A percentile compares a stretch with the other conserved stretches of the same genome.
Evolutionary conservation across 2,329 filamentous ascomycete genomes (phyloP).

Genomic region (Aspergillus proliferans): DNA sequence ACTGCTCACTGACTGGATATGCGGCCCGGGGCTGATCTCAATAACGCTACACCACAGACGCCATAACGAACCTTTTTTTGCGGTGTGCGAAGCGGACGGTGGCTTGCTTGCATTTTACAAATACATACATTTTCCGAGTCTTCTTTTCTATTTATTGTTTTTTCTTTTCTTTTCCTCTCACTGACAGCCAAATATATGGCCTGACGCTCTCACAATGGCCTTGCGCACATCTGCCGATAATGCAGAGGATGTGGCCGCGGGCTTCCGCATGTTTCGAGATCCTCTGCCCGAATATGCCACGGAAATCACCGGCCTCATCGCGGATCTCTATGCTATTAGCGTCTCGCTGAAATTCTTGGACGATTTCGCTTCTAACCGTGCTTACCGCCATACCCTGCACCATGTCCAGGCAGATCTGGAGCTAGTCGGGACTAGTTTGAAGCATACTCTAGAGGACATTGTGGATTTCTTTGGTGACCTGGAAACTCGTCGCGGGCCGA

Average conservation of each 20-base stretch:
- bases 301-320: conserved; percentile 49
- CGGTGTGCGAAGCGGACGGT: background rate
- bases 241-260: conserved; percentile 49
- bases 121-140: background rate
- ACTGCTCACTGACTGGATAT: conserved; percentile 5
- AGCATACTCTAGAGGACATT: conserved; percentile 48
- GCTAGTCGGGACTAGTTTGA: conserved; percentile 44
- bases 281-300: conserved; percentile 47
- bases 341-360: conserved; percentile 45
- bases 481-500: conserved; percentile 21
- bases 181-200: conserved; percentile 12
- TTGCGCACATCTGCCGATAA: conserved; percentile 41
- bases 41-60: conserved; percentile 5
- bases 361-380: conserved; percentile 35
- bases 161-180: conserved; percentile 1
- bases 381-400: conserved; percentile 32
- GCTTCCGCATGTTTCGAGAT: conserved; percentile 45
- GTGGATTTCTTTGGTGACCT: conserved; percentile 40
- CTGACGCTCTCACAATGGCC: conserved; percentile 27
- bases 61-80: conserved; percentile 10
- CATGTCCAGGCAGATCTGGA: conserved; percentile 44
- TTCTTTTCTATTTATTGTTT: background rate
- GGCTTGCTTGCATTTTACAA: background rate
- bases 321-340: conserved; percentile 51
- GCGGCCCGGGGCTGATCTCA: conserved; percentile 9